Evolutionary conservation across 164 flowering plant genomes (phyloP).

Genomic region (Umbilicus rupestris): DNA sequence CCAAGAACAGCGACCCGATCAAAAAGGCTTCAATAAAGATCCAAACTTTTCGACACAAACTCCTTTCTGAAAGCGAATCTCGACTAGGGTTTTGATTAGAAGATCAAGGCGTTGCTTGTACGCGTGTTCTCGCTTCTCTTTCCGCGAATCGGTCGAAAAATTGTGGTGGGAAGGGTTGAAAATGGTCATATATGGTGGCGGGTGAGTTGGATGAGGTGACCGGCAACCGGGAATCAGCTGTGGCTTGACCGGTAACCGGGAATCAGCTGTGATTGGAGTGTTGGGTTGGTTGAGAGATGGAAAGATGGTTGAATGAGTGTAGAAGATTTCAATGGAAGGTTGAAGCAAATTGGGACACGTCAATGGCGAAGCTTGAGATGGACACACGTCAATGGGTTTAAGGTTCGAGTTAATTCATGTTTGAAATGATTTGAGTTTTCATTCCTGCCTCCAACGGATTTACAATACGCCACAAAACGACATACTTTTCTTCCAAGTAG

Average conservation of each 20-base stretch:
- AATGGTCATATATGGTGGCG: neutral
- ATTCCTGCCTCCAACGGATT: neutral
- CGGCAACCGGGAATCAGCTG: too few species aligned
- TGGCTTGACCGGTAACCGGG: too few species aligned
- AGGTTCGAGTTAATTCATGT: neutral
- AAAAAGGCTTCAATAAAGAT: too few species aligned
- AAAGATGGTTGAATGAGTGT: neutral
- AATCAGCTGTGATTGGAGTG: too few species aligned
- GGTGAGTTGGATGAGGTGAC: too few species aligned
- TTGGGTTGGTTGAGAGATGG: neutral
- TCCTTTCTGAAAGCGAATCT: neutral
- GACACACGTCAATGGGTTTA: neutral
- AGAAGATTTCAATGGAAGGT: neutral
- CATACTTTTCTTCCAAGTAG: too few species aligned
- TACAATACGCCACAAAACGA: too few species aligned
- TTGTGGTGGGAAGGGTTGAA: neutral
- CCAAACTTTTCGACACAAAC: conserved; percentile 2
- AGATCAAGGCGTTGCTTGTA: neutral
- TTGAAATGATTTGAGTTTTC: neutral
- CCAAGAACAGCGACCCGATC: neutral
- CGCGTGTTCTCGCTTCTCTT: neutral
- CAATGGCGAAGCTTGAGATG: neutral
- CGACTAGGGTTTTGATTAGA: neutral
- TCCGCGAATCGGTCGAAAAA: neutral
- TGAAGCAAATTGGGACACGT: conserved; percentile 4